Base-by-base conservation (phyloP, 106 monocot genomes). In the Dioscorea alata region DNA sequence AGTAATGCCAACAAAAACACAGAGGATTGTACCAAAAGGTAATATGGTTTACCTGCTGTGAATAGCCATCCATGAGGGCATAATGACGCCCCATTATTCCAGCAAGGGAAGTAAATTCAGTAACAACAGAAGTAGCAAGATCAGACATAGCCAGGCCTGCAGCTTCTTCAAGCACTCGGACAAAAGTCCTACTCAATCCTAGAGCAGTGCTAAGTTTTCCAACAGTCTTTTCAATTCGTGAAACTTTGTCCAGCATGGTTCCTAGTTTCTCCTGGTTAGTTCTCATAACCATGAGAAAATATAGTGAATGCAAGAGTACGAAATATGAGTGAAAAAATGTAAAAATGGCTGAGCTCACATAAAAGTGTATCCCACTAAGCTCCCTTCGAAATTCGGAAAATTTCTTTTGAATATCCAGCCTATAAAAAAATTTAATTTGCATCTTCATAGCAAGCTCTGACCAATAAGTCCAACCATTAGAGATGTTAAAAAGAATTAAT, bases 71-170 rank as follows among this genome's bases (percentile, higher is more conserved):
- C 58, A 69, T 81, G 64, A 86, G 61, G 82, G 96, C 96, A 81
- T 96, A 96, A 74, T 96, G 96, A 13, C 91, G 88, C 31, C 86
- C 96, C 92, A 96, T 96, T 73, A 92, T 73, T 68, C 96, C 96
- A 81, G 96, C 82, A 61, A 96, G 86, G 12, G 88, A 82, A 57
- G 96, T 96, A 69, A 96, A 96, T 57, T 96, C 96, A 52, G 82
- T 89, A 71, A 96, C 96, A 65, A 96, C 69, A 59, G 77, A 88
- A 69, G 89, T 89, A 31, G 89, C 88, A 86, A 96, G 88, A 92
- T 96, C 96, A 59, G 96, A 96, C 91, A 92, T 92, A n/a, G 89
- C 86, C 49, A 92, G 70, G 57, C 80, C 76, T 66, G 88, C 88
- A 71, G 96, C 88, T 69, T 83, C 72, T 73, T 89, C 74, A 67